A percentile compares a stretch with the other conserved stretches of the same genome.
phyloP scores from a whole-genome alignment of 768 basidiomycete genomes.

The Leccinum boreale region DNA sequence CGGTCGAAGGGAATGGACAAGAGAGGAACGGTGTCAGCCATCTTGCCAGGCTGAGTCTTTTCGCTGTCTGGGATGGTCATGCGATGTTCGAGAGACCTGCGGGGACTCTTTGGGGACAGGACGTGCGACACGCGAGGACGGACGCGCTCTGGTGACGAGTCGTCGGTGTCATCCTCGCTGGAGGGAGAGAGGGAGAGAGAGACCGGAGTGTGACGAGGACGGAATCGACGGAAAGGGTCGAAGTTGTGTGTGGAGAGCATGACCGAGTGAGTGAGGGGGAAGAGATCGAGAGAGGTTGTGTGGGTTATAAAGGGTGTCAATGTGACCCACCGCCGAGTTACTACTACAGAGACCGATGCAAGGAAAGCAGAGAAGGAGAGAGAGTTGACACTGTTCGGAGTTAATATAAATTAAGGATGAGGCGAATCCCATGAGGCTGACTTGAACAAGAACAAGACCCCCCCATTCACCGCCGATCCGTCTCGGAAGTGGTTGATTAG shows the following conservation, averaged over 20 bases:
- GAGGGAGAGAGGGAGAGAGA: background rate
- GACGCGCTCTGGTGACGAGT: constrained; percentile 15
- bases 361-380: no score
- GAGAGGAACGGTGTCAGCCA: background rate
- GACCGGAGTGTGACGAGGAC: constrained; percentile 6
- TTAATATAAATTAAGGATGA: background rate
- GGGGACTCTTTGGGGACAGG: background rate
- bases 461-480: background rate
- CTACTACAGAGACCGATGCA: constrained; percentile 9
- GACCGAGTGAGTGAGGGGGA: background rate
- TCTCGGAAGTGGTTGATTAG: background rate
- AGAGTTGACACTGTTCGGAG: background rate
- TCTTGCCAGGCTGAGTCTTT: background rate
- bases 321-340: no score
- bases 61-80: background rate
- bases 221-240: constrained; percentile 24
- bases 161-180: constrained; percentile 26
- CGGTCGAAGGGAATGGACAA: constrained; percentile 1
- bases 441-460: background rate
- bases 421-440: constrained; percentile 23
- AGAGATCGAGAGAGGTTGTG: constrained; percentile 1
- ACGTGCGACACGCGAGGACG: constrained; percentile 5
- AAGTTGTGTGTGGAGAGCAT: constrained; percentile 8
- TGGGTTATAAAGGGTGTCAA: constrained; percentile 5
- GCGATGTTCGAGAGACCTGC: constrained; percentile 4